Conservation (phyloP, 164 flowering plant species). For the Macadamia integrifolia region DNA sequence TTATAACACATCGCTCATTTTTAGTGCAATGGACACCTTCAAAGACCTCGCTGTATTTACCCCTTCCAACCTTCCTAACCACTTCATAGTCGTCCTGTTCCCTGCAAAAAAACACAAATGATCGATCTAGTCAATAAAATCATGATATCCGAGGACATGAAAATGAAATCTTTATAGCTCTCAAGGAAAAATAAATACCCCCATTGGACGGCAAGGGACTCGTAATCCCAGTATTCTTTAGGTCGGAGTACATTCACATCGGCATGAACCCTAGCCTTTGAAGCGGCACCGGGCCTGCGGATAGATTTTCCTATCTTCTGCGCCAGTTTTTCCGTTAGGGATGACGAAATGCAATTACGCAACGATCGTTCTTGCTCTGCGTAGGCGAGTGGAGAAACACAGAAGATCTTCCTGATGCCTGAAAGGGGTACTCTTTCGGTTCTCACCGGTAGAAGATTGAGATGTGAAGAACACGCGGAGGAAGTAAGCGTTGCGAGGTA, state of each 20-base stretch:
- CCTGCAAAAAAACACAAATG: constrained; percentile 29
- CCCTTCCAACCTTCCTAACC: constrained; percentile 93
- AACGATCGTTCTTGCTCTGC: constrained; percentile 6
- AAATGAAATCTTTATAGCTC: no score
- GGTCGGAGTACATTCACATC: constrained; percentile 87
- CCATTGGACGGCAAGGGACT: constrained; percentile 90
- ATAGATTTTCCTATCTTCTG: constrained; percentile 83
- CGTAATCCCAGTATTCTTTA: constrained; percentile 95
- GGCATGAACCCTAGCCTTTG: constrained; percentile 87
- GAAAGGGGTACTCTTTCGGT: not conserved
- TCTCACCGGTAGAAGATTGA: not conserved
- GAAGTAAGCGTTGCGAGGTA: constrained; percentile 7
- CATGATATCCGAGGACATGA: no score
- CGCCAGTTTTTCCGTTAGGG: constrained; percentile 63
- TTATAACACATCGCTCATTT: constrained; percentile 77
- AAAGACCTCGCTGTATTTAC: constrained; percentile 95
- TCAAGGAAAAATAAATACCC: constrained; percentile 40
- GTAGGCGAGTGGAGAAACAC: constrained; percentile 17
- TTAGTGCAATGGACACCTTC: constrained; percentile 78
- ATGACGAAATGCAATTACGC: constrained; percentile 6
- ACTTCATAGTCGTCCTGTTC: constrained; percentile 97
- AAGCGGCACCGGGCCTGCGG: constrained; percentile 84
- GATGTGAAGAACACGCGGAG: not conserved
- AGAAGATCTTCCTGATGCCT: constrained; percentile 25
- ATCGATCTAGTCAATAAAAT: not conserved